phyloP scores from a whole-genome alignment of 2,329 filamentous ascomycete species.

The Lachnellula subtilissima region DNA sequence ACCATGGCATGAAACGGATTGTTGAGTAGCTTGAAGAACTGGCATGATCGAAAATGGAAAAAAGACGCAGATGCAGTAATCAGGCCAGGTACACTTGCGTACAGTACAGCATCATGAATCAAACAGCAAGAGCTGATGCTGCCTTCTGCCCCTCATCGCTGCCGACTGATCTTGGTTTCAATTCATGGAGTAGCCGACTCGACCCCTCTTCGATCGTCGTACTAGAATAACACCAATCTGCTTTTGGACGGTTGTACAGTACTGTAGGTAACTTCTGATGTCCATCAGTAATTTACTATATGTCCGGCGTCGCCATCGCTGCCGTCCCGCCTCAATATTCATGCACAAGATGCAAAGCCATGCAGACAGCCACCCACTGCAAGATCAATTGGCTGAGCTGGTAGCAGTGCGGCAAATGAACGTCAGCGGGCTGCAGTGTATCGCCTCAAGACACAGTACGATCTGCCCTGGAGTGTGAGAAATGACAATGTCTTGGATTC shows the following conservation, averaged over 20 bases:
- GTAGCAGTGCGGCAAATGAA: constrained; percentile 15
- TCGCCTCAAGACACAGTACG: constrained; percentile 5
- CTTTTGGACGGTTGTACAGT: neutral
- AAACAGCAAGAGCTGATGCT: constrained; percentile 1
- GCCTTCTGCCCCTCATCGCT: constrained; percentile 11
- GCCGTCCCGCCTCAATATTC: constrained; percentile 18
- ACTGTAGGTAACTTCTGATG: constrained; percentile 3
- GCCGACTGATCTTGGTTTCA: constrained; percentile 12
- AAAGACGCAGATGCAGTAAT: no score
- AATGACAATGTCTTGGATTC: neutral
- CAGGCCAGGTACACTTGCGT: constrained; percentile 6
- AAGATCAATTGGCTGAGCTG: constrained; percentile 15
- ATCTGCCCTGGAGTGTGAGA: neutral
- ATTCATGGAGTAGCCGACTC: constrained; percentile 5
- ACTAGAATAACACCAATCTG: neutral
- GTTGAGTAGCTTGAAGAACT: no score
- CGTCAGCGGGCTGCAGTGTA: constrained; percentile 12
- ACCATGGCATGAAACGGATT: neutral
- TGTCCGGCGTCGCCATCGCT: constrained; percentile 8
- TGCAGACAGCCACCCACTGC: constrained; percentile 15
- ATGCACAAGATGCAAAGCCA: constrained; percentile 15
- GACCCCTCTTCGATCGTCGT: constrained; percentile 3
- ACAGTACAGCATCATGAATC: constrained; percentile 7
- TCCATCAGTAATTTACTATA: neutral
- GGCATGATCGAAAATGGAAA: no score